Base-by-base conservation (phyloP, 306 rosid species). In the Hippophae gyantsensis region DNA sequence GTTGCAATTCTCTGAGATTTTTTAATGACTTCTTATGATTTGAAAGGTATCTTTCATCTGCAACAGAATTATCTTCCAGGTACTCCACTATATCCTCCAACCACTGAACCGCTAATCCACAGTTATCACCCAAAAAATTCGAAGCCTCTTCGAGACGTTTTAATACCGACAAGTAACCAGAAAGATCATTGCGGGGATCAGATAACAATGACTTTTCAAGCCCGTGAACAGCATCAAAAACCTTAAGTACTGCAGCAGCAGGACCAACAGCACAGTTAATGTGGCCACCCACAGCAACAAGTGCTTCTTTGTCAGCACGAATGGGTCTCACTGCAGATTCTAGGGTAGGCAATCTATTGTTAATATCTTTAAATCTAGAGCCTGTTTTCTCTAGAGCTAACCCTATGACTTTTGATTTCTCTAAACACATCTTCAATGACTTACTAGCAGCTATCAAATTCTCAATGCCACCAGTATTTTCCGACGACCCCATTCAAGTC, bases 61-160 rank as follows among this genome's bases (percentile, higher is more conserved):
- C 97, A 43, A 93, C 86, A 0, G 64, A 69, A 57, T 93, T 86
- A 61, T 93, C 99, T 62, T 84, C 89, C 73, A 93, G 77, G 67
- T 93, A 93, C 94, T 93, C 99, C 46, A 93, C 89, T 61, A 93
- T 93, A 69, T 89, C 99, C 77, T 93, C 97, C 83, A 93, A 68
- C 99, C 99, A 93, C 53, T 93, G 97, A 68, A 82, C 82, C 38
- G 97, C 99, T 78, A 93, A 68, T 6, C 95, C 99, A 46, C 94
- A 89, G 51, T 89, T 93, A 46, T 86, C 95, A 10, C 87, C 93
- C 77, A 93, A 61, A 51, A 93, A 93, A 63, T 78, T 75, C 75
- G 88, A 67, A 27, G 99, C 99, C 90, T 93, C 99, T 66, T 86
- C 81, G n/a, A 93, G 87, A 25, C 99, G 97, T 79, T 86, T 93